Conservation (phyloP, 2,329 filamentous ascomycete species). For the Colletotrichum trifolii region DNA sequence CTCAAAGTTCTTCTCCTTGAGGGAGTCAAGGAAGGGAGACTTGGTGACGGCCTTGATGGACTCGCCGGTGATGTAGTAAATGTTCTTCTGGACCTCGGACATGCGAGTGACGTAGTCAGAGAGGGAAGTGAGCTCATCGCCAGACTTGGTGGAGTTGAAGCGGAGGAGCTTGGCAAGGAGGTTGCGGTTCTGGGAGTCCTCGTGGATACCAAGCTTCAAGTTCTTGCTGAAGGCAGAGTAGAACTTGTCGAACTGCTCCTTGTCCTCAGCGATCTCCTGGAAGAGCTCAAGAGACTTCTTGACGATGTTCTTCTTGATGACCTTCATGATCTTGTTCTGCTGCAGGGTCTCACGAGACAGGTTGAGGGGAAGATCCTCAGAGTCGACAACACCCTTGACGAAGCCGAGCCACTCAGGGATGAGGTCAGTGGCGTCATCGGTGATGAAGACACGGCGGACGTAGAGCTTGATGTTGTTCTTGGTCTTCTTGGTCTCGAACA, state of each 20-base stretch:
- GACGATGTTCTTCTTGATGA: slow-evolving; percentile 99
- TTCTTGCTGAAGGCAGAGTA: slow-evolving; percentile 99
- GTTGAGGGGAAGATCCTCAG: slow-evolving; percentile 99
- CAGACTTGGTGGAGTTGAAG: slow-evolving; percentile 99
- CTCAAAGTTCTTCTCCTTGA: slow-evolving; percentile 99
- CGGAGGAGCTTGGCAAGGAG: slow-evolving; percentile 97
- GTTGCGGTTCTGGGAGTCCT: slow-evolving; percentile 97
- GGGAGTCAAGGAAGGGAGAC: slow-evolving; percentile 98
- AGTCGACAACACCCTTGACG: slow-evolving; percentile 99
- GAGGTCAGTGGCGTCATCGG: slow-evolving; percentile 98
- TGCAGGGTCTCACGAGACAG: slow-evolving; percentile 99
- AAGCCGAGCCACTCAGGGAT: slow-evolving; percentile 99
- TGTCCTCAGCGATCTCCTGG: slow-evolving; percentile 98
- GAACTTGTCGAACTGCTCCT: slow-evolving; percentile 99
- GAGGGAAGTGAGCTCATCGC: slow-evolving; percentile 94
- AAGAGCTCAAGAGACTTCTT: slow-evolving; percentile 99
- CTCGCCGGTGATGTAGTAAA: slow-evolving; percentile 99
- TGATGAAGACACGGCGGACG: slow-evolving; percentile 99
- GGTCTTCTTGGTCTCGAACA: slow-evolving; percentile 99
- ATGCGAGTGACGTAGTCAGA: slow-evolving; percentile 98
- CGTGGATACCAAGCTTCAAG: slow-evolving; percentile 99
- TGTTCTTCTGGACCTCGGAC: slow-evolving; percentile 99
- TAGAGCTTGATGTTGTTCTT: slow-evolving; percentile 99
- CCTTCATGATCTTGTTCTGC: slow-evolving; percentile 99
- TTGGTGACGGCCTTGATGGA: slow-evolving; percentile 97